Conservation (phyloP, 1,139 yeast genomes). For the Candida tetrigidarum region DNA sequence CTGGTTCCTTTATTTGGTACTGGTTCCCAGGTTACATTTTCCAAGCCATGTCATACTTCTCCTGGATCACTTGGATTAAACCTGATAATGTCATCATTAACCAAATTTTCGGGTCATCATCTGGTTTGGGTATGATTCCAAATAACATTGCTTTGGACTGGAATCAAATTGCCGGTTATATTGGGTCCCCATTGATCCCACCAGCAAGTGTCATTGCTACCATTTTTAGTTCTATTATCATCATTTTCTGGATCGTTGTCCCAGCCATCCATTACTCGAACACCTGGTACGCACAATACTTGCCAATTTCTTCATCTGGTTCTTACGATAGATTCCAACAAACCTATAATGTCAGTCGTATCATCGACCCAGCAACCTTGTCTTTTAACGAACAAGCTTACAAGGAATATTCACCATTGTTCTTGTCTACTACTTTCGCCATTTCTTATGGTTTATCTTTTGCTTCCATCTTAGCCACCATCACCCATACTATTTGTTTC, state of each 20-base stretch:
- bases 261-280: constrained; percentile 49
- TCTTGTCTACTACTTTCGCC: constrained; percentile 65
- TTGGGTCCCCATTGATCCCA: constrained; percentile 69
- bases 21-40: constrained; percentile 49
- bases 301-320: constrained; percentile 45
- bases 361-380: constrained; percentile 41
- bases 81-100: constrained; percentile 53
- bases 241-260: constrained; percentile 45
- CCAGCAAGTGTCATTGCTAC: constrained; percentile 64
- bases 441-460: constrained; percentile 65
- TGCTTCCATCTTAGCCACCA: constrained; percentile 64
- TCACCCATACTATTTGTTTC: constrained; percentile 57
- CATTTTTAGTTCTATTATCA: constrained; percentile 47
- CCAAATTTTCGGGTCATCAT: constrained; percentile 61
- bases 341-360: constrained; percentile 39
- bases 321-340: constrained; percentile 43
- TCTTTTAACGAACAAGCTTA: constrained; percentile 53
- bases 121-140: constrained; percentile 70
- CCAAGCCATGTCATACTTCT: constrained; percentile 38
- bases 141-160: constrained; percentile 42
- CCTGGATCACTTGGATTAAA: constrained; percentile 47
- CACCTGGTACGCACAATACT: constrained; percentile 47
- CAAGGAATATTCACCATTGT: constrained; percentile 52
- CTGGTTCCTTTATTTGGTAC: constrained; percentile 37
- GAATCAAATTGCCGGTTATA: constrained; percentile 55